phyloP scores from a whole-genome alignment of 2,329 filamentous ascomycete species.

The Venturia nashicola region DNA sequence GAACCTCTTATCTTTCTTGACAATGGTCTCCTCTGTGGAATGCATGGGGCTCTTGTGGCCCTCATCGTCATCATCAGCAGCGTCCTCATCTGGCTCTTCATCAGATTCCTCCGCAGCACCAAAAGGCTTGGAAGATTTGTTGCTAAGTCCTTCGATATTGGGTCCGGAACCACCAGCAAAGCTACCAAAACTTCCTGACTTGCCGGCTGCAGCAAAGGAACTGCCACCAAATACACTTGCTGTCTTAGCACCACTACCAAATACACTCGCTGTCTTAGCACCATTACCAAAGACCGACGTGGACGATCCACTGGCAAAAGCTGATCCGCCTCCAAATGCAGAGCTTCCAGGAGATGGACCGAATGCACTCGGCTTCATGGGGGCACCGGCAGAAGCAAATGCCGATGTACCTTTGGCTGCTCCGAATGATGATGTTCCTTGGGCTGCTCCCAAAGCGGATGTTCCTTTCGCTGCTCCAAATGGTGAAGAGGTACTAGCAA shows the following conservation, averaged over 20 bases:
- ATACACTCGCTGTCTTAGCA: conserved; percentile 18
- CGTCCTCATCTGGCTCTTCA: conserved; percentile 36
- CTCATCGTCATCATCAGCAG: conserved; percentile 18
- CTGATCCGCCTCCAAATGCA: conserved; percentile 20
- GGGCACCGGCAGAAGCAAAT: conserved; percentile 11
- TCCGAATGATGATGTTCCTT: conserved; percentile 11
- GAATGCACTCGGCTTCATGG: conserved; percentile 16
- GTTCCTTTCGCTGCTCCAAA: conserved; percentile 21
- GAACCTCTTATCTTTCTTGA: conserved; percentile 50
- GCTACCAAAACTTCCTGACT: conserved; percentile 39
- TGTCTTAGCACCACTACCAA: conserved; percentile 23
- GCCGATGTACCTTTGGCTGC: conserved; percentile 3
- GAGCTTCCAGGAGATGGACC: conserved; percentile 14
- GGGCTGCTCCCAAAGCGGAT: conserved; percentile 20
- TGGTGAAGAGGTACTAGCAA: conserved; percentile 18
- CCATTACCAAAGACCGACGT: conserved; percentile 32
- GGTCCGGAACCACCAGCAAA: conserved; percentile 52
- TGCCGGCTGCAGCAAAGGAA: neutral
- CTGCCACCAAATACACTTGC: conserved; percentile 18
- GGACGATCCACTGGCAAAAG: conserved; percentile 23
- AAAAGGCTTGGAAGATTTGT: conserved; percentile 59
- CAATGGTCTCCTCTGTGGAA: conserved; percentile 28
- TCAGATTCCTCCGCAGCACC: conserved; percentile 57
- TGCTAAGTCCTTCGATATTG: conserved; percentile 33
- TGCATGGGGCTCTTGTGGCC: neutral